Conservation (phyloP, 345 rosid species). For the Arabis hirsuta region DNA sequence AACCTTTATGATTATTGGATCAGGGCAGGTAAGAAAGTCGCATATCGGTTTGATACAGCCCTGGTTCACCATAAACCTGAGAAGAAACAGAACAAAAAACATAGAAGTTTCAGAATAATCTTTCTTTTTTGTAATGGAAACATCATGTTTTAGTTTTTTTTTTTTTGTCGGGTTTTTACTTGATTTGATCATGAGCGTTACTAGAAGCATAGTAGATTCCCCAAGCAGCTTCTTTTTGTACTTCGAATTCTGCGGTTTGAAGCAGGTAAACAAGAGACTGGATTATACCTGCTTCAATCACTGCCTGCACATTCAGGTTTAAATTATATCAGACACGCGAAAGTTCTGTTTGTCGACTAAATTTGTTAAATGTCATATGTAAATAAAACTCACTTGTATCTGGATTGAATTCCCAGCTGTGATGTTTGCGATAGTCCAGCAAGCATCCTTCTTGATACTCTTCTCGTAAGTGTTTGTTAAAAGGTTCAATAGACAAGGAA, state of each 20-base stretch:
- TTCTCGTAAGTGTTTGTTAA: conserved; percentile 63
- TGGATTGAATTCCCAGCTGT: conserved; percentile 69
- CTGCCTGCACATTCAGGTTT: conserved; percentile 51
- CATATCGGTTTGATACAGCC: conserved; percentile 79
- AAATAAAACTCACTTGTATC: conserved; percentile 46
- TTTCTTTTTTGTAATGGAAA: background rate
- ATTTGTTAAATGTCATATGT: background rate
- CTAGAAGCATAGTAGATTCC: conserved; percentile 80
- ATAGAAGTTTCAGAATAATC: background rate
- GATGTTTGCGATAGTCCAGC: conserved; percentile 90
- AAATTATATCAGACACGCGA: background rate
- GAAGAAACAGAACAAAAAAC: background rate
- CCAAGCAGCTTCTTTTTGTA: conserved; percentile 90
- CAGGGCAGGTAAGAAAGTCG: conserved; percentile 76
- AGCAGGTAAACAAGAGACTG: conserved; percentile 61
- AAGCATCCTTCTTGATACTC: conserved; percentile 89
- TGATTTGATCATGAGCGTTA: conserved; percentile 72
- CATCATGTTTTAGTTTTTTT: background rate
- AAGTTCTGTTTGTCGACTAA: background rate
- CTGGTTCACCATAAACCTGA: conserved; percentile 62
- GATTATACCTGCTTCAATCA: conserved; percentile 64
- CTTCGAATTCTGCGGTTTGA: conserved; percentile 73
- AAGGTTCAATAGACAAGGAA: conserved; percentile 68
- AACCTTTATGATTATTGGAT: conserved; percentile 67
- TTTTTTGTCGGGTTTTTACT: conserved; percentile 49